Evolutionary conservation across 2,329 filamentous ascomycete species (phyloP).

Genomic region (Macrophomina phaseolina): DNA sequence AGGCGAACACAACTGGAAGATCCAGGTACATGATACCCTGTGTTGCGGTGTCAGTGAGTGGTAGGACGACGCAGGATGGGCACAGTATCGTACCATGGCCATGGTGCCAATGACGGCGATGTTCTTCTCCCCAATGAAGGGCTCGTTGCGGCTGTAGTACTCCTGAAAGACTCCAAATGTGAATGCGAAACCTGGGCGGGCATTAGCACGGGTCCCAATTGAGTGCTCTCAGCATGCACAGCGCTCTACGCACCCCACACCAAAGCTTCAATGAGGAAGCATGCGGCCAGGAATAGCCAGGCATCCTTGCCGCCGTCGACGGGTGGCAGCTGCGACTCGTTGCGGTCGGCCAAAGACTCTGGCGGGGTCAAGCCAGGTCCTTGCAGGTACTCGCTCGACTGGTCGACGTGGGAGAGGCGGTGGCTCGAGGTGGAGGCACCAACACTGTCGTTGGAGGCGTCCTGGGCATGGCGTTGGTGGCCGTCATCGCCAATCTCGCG

Average conservation of each 20-base stretch:
- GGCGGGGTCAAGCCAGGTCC: neutral
- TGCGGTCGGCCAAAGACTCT: neutral
- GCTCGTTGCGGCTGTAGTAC: constrained; percentile 66
- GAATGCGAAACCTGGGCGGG: constrained; percentile 65
- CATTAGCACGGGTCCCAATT: constrained; percentile 20
- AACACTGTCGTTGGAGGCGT: neutral
- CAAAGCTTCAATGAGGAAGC: constrained; percentile 60
- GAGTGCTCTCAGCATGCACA: neutral
- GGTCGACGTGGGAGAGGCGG: neutral
- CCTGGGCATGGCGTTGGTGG: neutral
- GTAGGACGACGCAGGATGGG: constrained; percentile 47
- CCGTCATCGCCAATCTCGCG: neutral
- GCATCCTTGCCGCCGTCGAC: constrained; percentile 58
- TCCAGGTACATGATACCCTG: constrained; percentile 53
- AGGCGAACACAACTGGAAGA: constrained; percentile 47
- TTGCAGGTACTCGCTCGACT: neutral
- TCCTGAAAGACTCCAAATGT: constrained; percentile 74
- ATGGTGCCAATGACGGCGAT: constrained; percentile 71
- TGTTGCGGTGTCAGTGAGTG: neutral
- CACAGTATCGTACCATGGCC: constrained; percentile 57
- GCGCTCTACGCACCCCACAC: constrained; percentile 55
- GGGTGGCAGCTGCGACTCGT: constrained; percentile 43
- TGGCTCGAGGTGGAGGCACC: neutral
- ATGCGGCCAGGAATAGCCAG: constrained; percentile 57
- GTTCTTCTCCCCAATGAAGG: constrained; percentile 59